These are phyloP conservation scores for Aspergillus chevalieri DNA, from an alignment of 2,329 filamentous ascomycete species.

Conservation along the genomic window DNA sequence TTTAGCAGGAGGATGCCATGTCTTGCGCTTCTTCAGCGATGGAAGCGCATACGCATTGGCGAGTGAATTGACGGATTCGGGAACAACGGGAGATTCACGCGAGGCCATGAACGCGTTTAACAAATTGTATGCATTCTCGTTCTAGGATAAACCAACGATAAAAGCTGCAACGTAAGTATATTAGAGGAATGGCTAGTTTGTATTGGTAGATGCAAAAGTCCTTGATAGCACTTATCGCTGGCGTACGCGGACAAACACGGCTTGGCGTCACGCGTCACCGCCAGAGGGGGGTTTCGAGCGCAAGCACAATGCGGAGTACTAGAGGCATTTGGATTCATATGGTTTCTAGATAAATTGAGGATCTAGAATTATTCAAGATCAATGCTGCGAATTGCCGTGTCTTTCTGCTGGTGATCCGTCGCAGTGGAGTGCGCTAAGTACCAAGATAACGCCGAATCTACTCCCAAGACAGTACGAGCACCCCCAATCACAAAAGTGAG, in stretches of 20 bases:
- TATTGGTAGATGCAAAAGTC: background rate
- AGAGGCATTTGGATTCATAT: background rate
- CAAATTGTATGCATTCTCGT: constrained; percentile 9
- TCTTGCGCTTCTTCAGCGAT: constrained; percentile 31
- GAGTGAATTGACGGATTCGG: constrained; percentile 31
- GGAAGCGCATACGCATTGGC: constrained; percentile 15
- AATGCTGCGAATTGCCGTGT: no score
- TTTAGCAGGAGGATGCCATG: constrained; percentile 10
- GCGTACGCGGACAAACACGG: background rate
- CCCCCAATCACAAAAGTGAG: no score
- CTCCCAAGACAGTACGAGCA: no score
- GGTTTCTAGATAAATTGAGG: background rate
- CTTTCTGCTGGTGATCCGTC: no score
- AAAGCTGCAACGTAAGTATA: background rate
- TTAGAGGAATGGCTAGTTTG: background rate
- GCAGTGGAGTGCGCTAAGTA: no score
- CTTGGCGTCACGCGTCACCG: constrained; percentile 1
- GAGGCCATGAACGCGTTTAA: constrained; percentile 33
- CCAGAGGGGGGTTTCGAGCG: background rate
- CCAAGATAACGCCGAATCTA: no score
- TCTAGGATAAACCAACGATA: background rate
- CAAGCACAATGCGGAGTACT: background rate
- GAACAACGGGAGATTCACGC: constrained; percentile 21
- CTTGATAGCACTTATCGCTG: background rate
- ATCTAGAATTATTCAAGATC: no score